A percentile compares a stretch with the other conserved stretches of the same genome.
These are phyloP conservation scores for Saccharomycopsis oosterbeekiorum DNA, from an alignment of 805 yeast genomes.

Conservation along the genomic window DNA sequence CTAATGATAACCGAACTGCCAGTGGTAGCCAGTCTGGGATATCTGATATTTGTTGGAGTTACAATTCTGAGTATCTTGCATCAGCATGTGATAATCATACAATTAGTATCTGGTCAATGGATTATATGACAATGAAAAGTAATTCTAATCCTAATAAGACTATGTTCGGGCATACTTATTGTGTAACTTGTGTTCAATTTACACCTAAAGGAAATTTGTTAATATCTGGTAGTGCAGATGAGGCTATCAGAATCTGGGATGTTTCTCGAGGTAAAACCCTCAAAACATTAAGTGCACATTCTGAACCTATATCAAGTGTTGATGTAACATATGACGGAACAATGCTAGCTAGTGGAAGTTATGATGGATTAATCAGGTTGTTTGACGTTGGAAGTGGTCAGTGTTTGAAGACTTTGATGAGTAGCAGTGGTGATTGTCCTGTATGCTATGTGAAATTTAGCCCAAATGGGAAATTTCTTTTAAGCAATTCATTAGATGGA, in stretches of 20 bases:
- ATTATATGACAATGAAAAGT: conserved; percentile 7
- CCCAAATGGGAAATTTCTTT: conserved; percentile 69
- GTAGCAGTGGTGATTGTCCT: conserved; percentile 69
- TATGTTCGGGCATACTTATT: conserved; percentile 75
- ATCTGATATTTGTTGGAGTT: conserved; percentile 70
- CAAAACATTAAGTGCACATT: conserved; percentile 82
- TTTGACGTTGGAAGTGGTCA: conserved; percentile 88
- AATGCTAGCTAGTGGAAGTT: conserved; percentile 74
- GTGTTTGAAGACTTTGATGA: conserved; percentile 81
- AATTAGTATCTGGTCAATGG: conserved; percentile 59
- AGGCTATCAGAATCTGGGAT: conserved; percentile 88
- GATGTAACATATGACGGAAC: conserved; percentile 73
- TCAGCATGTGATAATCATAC: conserved; percentile 83
- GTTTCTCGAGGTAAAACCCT: conserved; percentile 56
- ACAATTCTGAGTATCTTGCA: conserved; percentile 62
- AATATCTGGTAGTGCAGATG: conserved; percentile 81
- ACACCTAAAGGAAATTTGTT: conserved; percentile 68
- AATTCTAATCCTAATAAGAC: conserved; percentile 32
- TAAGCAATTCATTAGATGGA: conserved; percentile 78
- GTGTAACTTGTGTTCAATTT: conserved; percentile 63
- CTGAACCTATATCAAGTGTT: conserved; percentile 76
- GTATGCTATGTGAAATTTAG: conserved; percentile 64
- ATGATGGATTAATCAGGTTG: conserved; percentile 81
- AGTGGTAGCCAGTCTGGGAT: conserved; percentile 50
- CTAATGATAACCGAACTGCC: conserved; percentile 21